These are phyloP conservation scores for Verticillium klebahnii DNA, from an alignment of 2,329 filamentous ascomycete genomes.

Conservation along the genomic window DNA sequence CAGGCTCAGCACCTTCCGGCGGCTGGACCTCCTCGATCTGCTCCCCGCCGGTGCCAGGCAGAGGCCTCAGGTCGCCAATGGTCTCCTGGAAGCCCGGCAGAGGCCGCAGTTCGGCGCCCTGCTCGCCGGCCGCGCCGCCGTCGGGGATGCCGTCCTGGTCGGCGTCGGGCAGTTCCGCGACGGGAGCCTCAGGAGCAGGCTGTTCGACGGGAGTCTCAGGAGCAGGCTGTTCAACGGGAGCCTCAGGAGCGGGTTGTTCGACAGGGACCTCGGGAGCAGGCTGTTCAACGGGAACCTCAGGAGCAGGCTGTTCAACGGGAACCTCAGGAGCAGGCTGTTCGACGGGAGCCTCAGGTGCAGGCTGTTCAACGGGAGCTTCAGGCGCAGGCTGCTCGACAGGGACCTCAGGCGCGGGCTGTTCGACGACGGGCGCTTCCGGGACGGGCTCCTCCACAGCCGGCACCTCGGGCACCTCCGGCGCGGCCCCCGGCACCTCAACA, in stretches of 20 bases:
- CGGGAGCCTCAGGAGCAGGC: neutral
- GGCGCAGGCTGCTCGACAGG: neutral
- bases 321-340: neutral
- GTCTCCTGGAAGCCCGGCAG: neutral
- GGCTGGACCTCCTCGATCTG: neutral
- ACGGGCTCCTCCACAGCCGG: neutral
- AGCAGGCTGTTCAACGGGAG: neutral
- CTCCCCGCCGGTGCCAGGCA: neutral
- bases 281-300: neutral
- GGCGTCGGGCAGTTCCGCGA: neutral
- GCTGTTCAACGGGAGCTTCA: neutral
- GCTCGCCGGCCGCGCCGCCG: neutral
- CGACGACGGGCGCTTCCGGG: neutral
- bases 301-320: neutral
- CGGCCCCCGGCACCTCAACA: neutral
- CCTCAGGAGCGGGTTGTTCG: neutral
- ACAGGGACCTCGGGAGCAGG: neutral
- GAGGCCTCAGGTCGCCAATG: neutral
- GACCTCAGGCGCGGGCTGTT: neutral
- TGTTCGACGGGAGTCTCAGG: neutral
- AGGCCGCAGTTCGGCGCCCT: conserved; percentile 2
- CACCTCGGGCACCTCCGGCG: neutral
- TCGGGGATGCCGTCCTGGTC: neutral
- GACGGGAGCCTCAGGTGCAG: neutral
- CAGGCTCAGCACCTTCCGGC: neutral